Base-by-base conservation (phyloP, 176 grass and related monocot species). In the Canna indica region DNA sequence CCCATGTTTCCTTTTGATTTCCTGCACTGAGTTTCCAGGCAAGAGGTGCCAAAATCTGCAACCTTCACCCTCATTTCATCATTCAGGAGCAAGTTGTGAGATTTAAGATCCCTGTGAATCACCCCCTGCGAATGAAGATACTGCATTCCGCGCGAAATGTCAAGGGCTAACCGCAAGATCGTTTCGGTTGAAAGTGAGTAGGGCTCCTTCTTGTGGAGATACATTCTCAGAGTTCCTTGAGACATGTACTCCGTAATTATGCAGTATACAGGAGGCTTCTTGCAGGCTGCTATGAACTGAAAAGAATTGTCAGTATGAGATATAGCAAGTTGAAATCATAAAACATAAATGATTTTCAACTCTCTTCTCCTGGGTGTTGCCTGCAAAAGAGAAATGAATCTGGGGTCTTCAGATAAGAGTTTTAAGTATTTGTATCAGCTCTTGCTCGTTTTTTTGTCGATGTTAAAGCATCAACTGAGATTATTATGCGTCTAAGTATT, bases 161-260 rank as follows among this genome's bases (percentile, higher is more conserved):
- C 95, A 33, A 99, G 90, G 39, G 90, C 90, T 34, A 99, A 81
- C 58, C 86, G 77, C 36, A 99, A 59, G 31, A 99, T 74, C 32
- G 95, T 99, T 65, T 99, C 95, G 9, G 95, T 69, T 2, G 95
- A 99, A 18, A 99, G 87, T 61, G 95, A 99, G 71, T 90, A 94
- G 0, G 95, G 95, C 76, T 93, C 65, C 83, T 99, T 99, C 82
- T 99, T 99, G 86, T 99, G 88, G 17, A 94, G 90, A 77, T 99
- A 99, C 95, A 99, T 94, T 75, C 95, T 34, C 42, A 99, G 87
- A 56, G 95, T 99, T 29, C 95, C 95, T 83, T 99, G 95, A 26
- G 95, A 99, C 95, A 99, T 99, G 87, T 99, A 99, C 80, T 99
- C 95, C 0, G 90, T 99, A 63, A 99, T 99, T 72, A 99, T 94